A percentile compares a stretch with the other conserved stretches of the same genome.
These are phyloP conservation scores for Geotrichum citri-aurantii DNA, from an alignment of 1,139 yeast species.

Conservation along the genomic window DNA sequence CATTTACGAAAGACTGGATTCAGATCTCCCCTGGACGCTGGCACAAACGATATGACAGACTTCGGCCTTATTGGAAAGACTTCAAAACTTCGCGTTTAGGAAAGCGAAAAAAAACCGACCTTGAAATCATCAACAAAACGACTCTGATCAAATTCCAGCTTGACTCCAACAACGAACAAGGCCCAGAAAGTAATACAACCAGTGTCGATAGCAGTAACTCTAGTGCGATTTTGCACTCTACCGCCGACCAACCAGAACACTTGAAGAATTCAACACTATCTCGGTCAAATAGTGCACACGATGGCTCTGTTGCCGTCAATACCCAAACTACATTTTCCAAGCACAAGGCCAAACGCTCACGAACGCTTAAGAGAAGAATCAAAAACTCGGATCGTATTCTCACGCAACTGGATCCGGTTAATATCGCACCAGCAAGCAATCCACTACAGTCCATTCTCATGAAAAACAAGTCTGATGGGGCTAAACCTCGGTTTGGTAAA, in stretches of 20 bases:
- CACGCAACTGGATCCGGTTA: neutral
- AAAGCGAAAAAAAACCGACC: neutral
- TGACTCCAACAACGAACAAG: neutral
- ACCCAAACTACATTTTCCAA: neutral
- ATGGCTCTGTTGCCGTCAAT: neutral
- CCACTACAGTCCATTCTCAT: neutral
- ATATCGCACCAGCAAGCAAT: neutral
- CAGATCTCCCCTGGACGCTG: slow-evolving; percentile 2
- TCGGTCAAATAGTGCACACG: neutral
- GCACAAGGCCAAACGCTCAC: neutral
- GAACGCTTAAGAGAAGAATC: neutral
- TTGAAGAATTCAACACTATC: neutral
- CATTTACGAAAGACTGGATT: slow-evolving; percentile 59
- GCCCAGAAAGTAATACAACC: neutral
- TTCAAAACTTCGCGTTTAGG: neutral
- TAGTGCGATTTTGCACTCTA: neutral
- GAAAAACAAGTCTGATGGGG: neutral
- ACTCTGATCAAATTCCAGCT: neutral
- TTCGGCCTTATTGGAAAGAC: neutral
- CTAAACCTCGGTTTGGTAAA: neutral
- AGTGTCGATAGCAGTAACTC: neutral
- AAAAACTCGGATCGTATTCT: neutral
- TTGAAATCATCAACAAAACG: slow-evolving; percentile 7
- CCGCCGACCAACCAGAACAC: neutral
- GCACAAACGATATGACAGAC: slow-evolving; percentile 5